A percentile compares a stretch with the other conserved stretches of the same genome.
Conservation (phyloP, 495 filamentous ascomycete species). For the Aspergillus affinis region DNA sequence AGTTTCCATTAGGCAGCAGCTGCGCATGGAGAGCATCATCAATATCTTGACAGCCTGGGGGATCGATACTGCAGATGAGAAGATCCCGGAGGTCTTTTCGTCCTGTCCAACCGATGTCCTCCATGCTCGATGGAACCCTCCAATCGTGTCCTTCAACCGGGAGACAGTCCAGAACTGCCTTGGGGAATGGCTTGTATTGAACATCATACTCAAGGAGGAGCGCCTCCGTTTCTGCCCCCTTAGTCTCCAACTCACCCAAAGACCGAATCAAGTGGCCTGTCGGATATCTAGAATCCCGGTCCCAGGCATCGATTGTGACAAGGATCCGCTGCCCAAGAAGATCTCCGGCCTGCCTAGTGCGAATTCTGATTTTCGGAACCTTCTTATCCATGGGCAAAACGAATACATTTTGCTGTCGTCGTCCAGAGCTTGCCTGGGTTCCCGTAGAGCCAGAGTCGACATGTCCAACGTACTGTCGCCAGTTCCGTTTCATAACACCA, state of each 20-base stretch:
- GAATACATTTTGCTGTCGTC: conserved; percentile 89
- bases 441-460: conserved; percentile 83
- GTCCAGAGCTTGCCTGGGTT: conserved; percentile 64
- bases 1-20: conserved; percentile 85
- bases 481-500: conserved; percentile 89
- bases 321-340: conserved; percentile 88
- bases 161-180: conserved; percentile 89
- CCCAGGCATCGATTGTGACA: conserved; percentile 96
- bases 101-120: conserved; percentile 82
- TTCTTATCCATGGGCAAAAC: conserved; percentile 96
- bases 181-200: conserved; percentile 96
- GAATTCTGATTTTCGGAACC: conserved; percentile 90
- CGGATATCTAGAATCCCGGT: conserved; percentile 86
- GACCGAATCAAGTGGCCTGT: conserved; percentile 92
- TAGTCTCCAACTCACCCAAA: conserved; percentile 88
- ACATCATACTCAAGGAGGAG: conserved; percentile 93
- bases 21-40: conserved; percentile 94
- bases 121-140: conserved; percentile 74
- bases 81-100: conserved; percentile 80
- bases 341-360: conserved; percentile 84
- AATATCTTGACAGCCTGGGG: conserved; percentile 94
- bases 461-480: conserved; percentile 96
- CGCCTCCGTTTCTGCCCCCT: conserved; percentile 94
- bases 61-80: conserved; percentile 95
- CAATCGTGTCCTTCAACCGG: conserved; percentile 91